Base-by-base conservation (phyloP, 495 filamentous ascomycete species). In the Penicillium ucsense region DNA sequence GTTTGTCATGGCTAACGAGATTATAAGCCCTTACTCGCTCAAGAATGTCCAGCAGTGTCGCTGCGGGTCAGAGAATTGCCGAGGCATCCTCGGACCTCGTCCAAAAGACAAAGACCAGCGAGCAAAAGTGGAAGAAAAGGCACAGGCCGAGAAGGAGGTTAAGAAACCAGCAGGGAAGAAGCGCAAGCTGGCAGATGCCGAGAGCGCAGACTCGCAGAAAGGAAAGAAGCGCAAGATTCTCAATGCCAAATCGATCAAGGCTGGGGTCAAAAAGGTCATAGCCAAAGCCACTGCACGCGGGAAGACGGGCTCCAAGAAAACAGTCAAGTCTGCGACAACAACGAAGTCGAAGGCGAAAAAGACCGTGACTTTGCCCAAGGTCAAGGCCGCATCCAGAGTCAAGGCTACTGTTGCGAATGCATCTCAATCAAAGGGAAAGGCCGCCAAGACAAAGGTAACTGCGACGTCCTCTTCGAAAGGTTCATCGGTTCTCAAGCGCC, bases 31-130 rank as follows among this genome's bases (percentile, higher is more conserved):
- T 35, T 89, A 86, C 61, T 87, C 81, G 11, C 77, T 79, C 60
- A 87, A 87, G 70, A 88, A 88, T 62, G 83, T 88, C 45, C 87
- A 90, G 61, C 73, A 84, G 63, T 94, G 88, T 60, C 79, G 85
- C 46, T 94, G 88, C 67, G 88, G 88, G 52, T 75, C 82, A 48
- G 62, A 75, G 11, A 83, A 82, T 46, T 94, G 88, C 64, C 78
- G 87, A 49, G 87, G 88, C 38, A 78, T 88, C 33, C 72, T 94
- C 36, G 88, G 88, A 3, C 83, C 83, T 4, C 85, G 82, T 49
- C 79, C 81, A 36, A 85, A 76, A 52, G 76, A 77, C 31, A 72
- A 68, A 42, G 62, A 67, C 6, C 63, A 65, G 49, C 68, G 68
- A 36, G 57, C 57, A 57, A 59, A 73, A 55, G 49, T 67, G 62